Conservation (phyloP, 2,329 filamentous ascomycete genomes). For the Alternaria sp. region DNA sequence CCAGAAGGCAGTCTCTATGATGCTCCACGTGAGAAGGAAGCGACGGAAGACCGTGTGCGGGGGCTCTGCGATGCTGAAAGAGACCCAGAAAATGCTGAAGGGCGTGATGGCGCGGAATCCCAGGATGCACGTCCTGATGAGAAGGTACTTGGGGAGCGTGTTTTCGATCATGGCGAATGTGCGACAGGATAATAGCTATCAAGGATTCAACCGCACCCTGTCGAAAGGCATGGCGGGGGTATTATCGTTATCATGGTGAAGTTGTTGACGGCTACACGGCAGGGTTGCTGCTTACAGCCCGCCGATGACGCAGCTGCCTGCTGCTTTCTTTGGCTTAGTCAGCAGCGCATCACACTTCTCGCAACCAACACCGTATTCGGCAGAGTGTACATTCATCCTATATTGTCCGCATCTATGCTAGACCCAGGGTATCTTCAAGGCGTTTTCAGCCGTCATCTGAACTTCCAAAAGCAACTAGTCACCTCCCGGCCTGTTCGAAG, state of each 20-base stretch:
- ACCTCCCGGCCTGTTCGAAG: neutral
- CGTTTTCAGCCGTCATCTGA: neutral
- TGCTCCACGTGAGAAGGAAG: conserved; percentile 53
- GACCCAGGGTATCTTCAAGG: neutral
- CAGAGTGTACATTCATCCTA: neutral
- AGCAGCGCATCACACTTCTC: neutral
- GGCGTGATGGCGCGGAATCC: conserved; percentile 58
- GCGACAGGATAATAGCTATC: neutral
- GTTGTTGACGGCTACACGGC: conserved; percentile 1
- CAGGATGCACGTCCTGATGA: conserved; percentile 58
- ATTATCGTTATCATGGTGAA: conserved; percentile 1
- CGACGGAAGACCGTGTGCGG: conserved; percentile 33
- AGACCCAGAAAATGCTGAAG: conserved; percentile 55
- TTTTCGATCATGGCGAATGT: conserved; percentile 49
- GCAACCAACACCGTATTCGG: conserved; percentile 2
- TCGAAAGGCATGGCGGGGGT: neutral
- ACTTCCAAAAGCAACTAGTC: neutral
- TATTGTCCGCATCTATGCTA: neutral
- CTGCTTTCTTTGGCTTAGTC: conserved; percentile 1
- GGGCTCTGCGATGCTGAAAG: conserved; percentile 45
- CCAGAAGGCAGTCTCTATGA: conserved; percentile 63
- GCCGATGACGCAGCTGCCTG: conserved; percentile 6
- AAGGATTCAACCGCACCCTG: neutral
- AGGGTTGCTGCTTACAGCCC: neutral
- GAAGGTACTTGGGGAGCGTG: conserved; percentile 48